Percentiles rank a stretch among this genome's conserved stretches.
phyloP scores from a whole-genome alignment of 1,284 basidiomycete genomes.

The Marasmius oreades region DNA sequence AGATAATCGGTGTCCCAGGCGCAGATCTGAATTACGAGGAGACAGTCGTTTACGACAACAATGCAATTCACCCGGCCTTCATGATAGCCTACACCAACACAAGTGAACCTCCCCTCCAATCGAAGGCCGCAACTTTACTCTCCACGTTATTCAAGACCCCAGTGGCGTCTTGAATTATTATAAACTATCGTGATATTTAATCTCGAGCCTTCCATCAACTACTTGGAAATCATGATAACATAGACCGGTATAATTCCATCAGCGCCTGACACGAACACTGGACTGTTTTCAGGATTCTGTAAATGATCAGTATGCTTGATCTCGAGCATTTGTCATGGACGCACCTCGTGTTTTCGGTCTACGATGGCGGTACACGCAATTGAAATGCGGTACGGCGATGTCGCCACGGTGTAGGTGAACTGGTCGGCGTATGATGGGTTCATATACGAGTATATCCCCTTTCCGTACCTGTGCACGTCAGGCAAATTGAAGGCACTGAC shows the following conservation, averaged over 20 bases:
- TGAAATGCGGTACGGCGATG: conserved; percentile 60
- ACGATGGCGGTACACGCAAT: conserved; percentile 53
- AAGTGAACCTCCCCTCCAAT: not conserved
- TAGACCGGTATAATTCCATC: conserved; percentile 47
- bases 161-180: not conserved
- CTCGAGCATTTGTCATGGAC: not conserved
- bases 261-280: conserved; percentile 39
- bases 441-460: conserved; percentile 56
- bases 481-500: not conserved
- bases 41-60: conserved; percentile 14
- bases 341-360: conserved; percentile 26
- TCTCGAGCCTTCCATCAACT: not conserved
- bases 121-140: not conserved
- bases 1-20: conserved; percentile 51
- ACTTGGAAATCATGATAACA: conserved; percentile 41
- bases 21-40: conserved; percentile 40
- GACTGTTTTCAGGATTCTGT: conserved; percentile 34
- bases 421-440: conserved; percentile 52
- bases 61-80: conserved; percentile 15
- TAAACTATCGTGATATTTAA: not conserved
- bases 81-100: conserved; percentile 8
- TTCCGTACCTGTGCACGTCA: conserved; percentile 40
- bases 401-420: conserved; percentile 55
- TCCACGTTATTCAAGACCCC: conserved; percentile 5
- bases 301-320: conserved; percentile 7